Evolutionary conservation across 305 asterid species (phyloP), one percentile per base, ranked within the genome.

Genomic region (Ajuga reptans): DNA sequence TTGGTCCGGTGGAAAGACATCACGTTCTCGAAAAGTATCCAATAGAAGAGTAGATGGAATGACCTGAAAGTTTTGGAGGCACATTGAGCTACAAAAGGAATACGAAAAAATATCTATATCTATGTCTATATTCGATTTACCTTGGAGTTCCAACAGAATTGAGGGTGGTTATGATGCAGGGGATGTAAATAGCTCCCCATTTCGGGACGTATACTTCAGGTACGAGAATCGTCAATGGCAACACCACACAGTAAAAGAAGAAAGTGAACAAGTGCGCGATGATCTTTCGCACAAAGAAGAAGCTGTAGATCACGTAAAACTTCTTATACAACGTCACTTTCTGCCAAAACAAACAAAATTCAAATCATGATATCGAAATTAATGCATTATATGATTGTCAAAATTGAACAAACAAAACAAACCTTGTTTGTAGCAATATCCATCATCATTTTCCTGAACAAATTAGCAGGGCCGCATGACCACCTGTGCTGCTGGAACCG

Each of bases 1-100:
- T 93, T 93, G 62, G 98, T 90, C 6, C 98, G 91, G 71, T 93
- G 98, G 68, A 83, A 85, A 3, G 98, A 86, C 98, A 90, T 93
- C 62, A 89, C 98, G 39, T 93, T 93, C 85, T 93, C 98, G 37
- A 93, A 93, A 37, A 93, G 91, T 31, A 93, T 88, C 97, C 98
- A 90, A 69, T 84, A 93, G 81, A 93, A 88, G 71, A 93, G 43
- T 3, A 93, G 72, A 78, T 90, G 96, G 68, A 93, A 79, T 9
- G 97, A 93, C 82, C 97, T 91, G 84, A 68, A 73, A 45, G 36
- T 21, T 9, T 9, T 11, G 9, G 18, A n/a, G n/a, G n/a, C n/a
- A n/a, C n/a, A n/a, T n/a, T n/a, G n/a, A n/a, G n/a, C n/a, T n/a
- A n/a, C n/a, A n/a, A n/a, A n/a, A n/a, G n/a, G n/a, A n/a, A n/a